Percentiles rank a stretch among this genome's conserved stretches.
phyloP scores from a whole-genome alignment of 208 protist genomes.

The Leishmania tarentolae region DNA sequence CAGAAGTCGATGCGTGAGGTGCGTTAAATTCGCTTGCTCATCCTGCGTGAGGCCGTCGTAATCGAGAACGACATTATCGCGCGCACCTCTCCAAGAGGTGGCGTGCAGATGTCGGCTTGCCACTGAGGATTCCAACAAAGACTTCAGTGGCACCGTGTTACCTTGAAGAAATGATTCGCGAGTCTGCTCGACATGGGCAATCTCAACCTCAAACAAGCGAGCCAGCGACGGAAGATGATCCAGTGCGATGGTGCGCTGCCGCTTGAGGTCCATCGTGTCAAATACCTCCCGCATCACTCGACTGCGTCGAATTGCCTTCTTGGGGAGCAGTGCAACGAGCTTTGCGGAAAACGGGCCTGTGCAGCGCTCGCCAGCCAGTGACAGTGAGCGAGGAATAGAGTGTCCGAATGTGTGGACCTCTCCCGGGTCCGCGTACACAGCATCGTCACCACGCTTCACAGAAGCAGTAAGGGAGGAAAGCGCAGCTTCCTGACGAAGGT shows the following conservation, averaged over 20 bases:
- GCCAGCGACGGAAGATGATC: conserved; percentile 38
- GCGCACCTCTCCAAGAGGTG: conserved; percentile 4
- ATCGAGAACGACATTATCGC: conserved; percentile 4
- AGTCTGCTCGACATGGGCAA: conserved; percentile 27
- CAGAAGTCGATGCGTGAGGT: conserved; percentile 25
- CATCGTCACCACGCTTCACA: neutral
- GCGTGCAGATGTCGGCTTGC: conserved; percentile 11
- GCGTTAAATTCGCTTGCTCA: conserved; percentile 5
- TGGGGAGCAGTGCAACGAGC: conserved; percentile 21
- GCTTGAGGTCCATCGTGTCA: conserved; percentile 58
- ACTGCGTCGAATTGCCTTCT: conserved; percentile 37
- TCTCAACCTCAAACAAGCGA: conserved; percentile 58
- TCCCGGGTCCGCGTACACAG: neutral
- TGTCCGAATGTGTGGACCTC: neutral
- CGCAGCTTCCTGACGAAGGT: neutral
- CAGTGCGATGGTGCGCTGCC: conserved; percentile 36
- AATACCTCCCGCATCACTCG: conserved; percentile 65
- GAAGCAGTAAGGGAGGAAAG: neutral
- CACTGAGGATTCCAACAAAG: conserved; percentile 15
- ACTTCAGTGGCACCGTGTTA: neutral
- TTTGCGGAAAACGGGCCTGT: conserved; percentile 17
- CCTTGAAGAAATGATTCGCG: conserved; percentile 6
- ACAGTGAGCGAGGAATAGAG: neutral
- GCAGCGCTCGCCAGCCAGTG: neutral
- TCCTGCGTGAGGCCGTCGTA: neutral